Conservation (phyloP, 1,139 yeast species). For the Diutina pseudorugosa region DNA sequence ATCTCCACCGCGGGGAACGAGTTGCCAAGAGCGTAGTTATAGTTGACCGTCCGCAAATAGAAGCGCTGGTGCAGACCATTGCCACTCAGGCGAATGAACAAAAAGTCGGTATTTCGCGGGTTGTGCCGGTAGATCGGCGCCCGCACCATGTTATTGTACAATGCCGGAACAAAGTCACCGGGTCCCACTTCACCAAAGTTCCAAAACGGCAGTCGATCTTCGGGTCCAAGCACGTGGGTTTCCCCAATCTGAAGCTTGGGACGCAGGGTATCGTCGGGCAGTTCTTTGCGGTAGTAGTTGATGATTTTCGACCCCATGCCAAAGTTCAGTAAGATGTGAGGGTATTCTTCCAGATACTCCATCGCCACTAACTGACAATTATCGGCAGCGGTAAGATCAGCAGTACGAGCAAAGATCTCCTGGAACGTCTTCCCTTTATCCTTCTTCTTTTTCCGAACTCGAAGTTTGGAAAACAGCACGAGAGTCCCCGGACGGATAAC, state of each 20-base stretch:
- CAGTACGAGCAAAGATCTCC: conserved; percentile 58
- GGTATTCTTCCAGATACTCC: conserved; percentile 89
- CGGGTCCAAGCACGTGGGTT: conserved; percentile 88
- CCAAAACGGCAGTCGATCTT: conserved; percentile 97
- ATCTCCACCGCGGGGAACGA: conserved; percentile 87
- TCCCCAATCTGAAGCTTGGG: conserved; percentile 91
- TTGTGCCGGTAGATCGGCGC: conserved; percentile 94
- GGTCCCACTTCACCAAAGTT: conserved; percentile 95
- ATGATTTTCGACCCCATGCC: conserved; percentile 96
- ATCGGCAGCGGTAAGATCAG: conserved; percentile 78
- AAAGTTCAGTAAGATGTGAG: conserved; percentile 69
- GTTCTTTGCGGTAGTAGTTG: conserved; percentile 80
- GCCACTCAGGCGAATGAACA: conserved; percentile 71
- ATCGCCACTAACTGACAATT: conserved; percentile 63
- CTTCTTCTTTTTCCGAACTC: conserved; percentile 75
- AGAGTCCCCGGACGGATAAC: conserved; percentile 66
- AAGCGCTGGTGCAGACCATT: conserved; percentile 49
- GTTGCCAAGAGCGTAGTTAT: conserved; percentile 82
- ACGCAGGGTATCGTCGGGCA: conserved; percentile 70
- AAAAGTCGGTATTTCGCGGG: conserved; percentile 63
- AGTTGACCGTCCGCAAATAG: conserved; percentile 51
- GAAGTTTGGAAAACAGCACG: conserved; percentile 64
- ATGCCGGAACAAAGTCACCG: conserved; percentile 86
- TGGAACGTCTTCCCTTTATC: conserved; percentile 76
- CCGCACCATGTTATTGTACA: conserved; percentile 81